Evolutionary conservation across 116 monocot genomes (phyloP).

Genomic region (Cymodocea nodosa): DNA sequence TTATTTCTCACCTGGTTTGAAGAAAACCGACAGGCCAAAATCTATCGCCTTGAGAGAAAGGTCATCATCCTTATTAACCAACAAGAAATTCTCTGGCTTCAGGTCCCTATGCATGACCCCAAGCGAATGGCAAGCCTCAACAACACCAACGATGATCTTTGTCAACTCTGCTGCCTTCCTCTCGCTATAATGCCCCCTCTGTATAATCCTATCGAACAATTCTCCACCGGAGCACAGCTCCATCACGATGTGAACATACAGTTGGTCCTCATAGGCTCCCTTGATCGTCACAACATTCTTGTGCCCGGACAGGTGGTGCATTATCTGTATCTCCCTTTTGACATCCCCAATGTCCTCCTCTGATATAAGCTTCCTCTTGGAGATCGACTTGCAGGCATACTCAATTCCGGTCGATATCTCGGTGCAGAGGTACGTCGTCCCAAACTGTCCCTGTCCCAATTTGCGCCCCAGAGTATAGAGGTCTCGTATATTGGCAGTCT

Average conservation of each 20-base stretch:
- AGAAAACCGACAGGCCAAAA: constrained; percentile 29
- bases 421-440: constrained; percentile 20
- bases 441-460: constrained; percentile 27
- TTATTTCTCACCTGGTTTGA: constrained; percentile 17
- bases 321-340: constrained; percentile 26
- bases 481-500: constrained; percentile 18
- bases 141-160: constrained; percentile 26
- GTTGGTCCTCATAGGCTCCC: constrained; percentile 19
- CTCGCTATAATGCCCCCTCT: constrained; percentile 30
- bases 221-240: constrained; percentile 27
- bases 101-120: constrained; percentile 33
- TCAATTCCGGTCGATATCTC: constrained; percentile 19
- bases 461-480: constrained; percentile 16
- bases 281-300: constrained; percentile 23
- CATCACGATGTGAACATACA: constrained; percentile 29
- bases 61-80: constrained; percentile 22
- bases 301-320: constrained; percentile 27
- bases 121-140: constrained; percentile 28
- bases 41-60: constrained; percentile 24
- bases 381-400: constrained; percentile 28
- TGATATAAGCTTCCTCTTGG: constrained; percentile 23
- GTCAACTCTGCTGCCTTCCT: constrained; percentile 30
- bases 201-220: constrained; percentile 25
- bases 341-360: constrained; percentile 23
- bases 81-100: constrained; percentile 33